Percentiles rank a stretch among this genome's conserved stretches.
phyloP scores from a whole-genome alignment of 192 early-diverging fungal genomes.

The Lobosporangium transversale region DNA sequence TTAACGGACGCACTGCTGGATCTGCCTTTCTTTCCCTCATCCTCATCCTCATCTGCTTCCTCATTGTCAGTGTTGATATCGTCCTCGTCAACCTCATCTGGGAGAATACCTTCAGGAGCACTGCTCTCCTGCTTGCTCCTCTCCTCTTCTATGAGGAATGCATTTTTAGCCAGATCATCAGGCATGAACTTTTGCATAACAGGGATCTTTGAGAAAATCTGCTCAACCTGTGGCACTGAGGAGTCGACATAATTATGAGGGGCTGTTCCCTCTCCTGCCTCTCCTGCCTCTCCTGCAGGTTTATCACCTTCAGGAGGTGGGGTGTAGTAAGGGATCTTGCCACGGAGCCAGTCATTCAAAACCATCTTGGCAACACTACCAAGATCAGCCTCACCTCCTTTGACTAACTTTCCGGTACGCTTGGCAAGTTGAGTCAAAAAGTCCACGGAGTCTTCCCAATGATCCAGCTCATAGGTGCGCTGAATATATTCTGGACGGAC shows the following conservation, averaged over 20 bases:
- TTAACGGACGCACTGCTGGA: slow-evolving; percentile 39
- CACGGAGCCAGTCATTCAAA: slow-evolving; percentile 98
- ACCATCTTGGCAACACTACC: slow-evolving; percentile 95
- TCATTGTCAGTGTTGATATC: slow-evolving; percentile 54
- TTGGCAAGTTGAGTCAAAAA: slow-evolving; percentile 91
- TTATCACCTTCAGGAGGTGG: slow-evolving; percentile 74
- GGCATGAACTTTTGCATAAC: slow-evolving; percentile 86
- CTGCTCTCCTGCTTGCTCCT: slow-evolving; percentile 63
- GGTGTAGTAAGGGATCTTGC: slow-evolving; percentile 95
- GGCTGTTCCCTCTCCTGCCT: slow-evolving; percentile 53
- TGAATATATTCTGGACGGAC: slow-evolving; percentile 91
- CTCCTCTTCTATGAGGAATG: slow-evolving; percentile 61
- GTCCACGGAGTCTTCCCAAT: slow-evolving; percentile 89
- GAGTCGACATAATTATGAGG: slow-evolving; percentile 29
- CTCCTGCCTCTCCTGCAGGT: slow-evolving; percentile 21
- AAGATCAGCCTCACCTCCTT: slow-evolving; percentile 96
- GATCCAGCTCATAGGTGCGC: slow-evolving; percentile 89
- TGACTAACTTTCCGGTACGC: slow-evolving; percentile 90
- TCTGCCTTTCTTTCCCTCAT: slow-evolving; percentile 44
- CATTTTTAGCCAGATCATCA: slow-evolving; percentile 81
- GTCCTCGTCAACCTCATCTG: slow-evolving; percentile 55
- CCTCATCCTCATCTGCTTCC: slow-evolving; percentile 58
- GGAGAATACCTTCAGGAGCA: slow-evolving; percentile 56
- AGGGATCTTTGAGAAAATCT: slow-evolving; percentile 92
- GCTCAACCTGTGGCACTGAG: slow-evolving; percentile 71